Evolutionary conservation across 768 basidiomycete species (phyloP).

Genomic region (Tephrocybe sp.): DNA sequence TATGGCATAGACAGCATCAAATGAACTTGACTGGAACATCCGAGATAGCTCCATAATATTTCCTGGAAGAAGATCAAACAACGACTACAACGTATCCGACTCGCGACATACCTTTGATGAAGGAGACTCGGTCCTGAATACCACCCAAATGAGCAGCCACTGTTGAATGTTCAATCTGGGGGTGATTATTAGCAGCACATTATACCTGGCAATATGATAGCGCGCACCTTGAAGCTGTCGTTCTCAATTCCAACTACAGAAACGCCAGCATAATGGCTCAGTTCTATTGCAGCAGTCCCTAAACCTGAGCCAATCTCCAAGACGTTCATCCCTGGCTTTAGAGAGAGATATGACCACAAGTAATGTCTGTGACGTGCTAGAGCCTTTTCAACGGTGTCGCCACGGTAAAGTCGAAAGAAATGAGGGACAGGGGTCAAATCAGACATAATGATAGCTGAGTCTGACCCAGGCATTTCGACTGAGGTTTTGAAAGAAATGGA

Average conservation of each 20-base stretch:
- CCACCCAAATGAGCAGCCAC: not conserved
- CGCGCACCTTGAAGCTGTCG: not conserved
- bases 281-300: not conserved
- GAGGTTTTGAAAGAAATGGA: no score
- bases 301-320: not conserved
- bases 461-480: no score
- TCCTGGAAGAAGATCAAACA: not conserved
- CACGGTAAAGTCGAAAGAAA: not conserved
- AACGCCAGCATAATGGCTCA: not conserved
- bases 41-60: not conserved
- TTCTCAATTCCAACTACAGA: not conserved
- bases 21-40: not conserved
- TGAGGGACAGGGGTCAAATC: not conserved
- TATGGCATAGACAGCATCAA: not conserved
- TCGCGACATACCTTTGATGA: not conserved
- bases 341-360: conserved; percentile 1
- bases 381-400: not conserved
- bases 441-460: no score
- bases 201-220: not conserved
- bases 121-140: not conserved
- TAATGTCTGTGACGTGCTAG: conserved; percentile 1
- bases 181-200: not conserved
- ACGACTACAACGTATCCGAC: no score
- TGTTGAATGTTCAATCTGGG: not conserved
- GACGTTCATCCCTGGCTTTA: conserved; percentile 2